Percentiles rank a stretch among this genome's conserved stretches.
phyloP scores from a whole-genome alignment of 305 asterid species.

The Rubia tinctorum region DNA sequence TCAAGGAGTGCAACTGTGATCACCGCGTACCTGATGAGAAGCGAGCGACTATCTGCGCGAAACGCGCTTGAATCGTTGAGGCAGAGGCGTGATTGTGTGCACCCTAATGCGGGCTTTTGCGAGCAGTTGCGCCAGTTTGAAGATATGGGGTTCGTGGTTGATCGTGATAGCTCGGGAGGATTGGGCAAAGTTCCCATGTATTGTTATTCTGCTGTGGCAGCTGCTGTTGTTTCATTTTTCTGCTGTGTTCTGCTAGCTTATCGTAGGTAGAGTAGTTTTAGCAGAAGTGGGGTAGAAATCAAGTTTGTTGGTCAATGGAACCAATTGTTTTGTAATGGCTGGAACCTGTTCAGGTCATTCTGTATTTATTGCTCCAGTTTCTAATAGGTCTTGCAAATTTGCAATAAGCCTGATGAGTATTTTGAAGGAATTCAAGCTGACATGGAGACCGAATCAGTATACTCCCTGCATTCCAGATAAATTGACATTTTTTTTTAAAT shows the following conservation, averaged over 20 bases:
- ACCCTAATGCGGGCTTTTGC: background rate
- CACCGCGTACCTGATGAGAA: background rate
- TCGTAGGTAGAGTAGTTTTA: background rate
- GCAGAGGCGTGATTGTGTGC: background rate
- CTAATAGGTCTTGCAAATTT: background rate
- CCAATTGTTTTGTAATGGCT: background rate
- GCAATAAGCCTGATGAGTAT: background rate
- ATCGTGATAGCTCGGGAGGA: background rate
- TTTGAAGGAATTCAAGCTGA: background rate
- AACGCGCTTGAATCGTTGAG: background rate
- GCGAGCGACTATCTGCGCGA: background rate
- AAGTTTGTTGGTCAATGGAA: background rate
- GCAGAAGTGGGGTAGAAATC: background rate
- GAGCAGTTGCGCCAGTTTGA: background rate
- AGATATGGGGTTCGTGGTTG: background rate
- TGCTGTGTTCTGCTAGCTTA: slow-evolving; percentile 2
- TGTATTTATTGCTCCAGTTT: background rate
- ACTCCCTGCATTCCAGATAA: too few species aligned
- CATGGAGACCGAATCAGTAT: too few species aligned
- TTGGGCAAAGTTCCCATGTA: background rate
- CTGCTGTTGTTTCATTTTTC: background rate
- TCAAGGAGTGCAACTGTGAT: background rate
- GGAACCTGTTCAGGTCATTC: background rate
- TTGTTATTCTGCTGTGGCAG: background rate
- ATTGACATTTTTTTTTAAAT: too few species aligned